These are phyloP conservation scores for Lentinula guzmanii DNA, from an alignment of 768 basidiomycete species.

Conservation along the genomic window DNA sequence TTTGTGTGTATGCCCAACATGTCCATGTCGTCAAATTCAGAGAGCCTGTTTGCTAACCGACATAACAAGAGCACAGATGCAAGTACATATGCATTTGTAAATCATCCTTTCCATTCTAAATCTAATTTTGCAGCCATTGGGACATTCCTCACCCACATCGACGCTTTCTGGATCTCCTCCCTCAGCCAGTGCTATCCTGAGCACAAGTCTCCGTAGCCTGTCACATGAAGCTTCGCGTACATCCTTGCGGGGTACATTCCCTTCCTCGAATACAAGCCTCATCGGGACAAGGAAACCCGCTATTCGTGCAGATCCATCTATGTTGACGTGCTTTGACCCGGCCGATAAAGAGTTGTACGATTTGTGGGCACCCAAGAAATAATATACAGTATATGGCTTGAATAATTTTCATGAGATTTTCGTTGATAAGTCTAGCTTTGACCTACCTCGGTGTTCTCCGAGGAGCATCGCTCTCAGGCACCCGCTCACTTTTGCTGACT, in stretches of 20 bases:
- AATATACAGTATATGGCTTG: neutral
- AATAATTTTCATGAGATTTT: slow-evolving; percentile 4
- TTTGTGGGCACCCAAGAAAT: slow-evolving; percentile 21
- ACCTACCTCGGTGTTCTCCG: neutral
- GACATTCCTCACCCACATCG: slow-evolving; percentile 16
- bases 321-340: slow-evolving; percentile 71
- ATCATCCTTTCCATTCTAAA: neutral
- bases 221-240: slow-evolving; percentile 21
- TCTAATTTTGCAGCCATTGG: neutral
- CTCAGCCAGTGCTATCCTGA: neutral
- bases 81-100: neutral
- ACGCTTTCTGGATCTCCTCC: slow-evolving; percentile 23
- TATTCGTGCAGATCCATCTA: slow-evolving; percentile 60
- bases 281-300: slow-evolving; percentile 27
- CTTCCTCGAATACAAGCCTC: slow-evolving; percentile 15
- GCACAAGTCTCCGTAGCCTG: slow-evolving; percentile 8
- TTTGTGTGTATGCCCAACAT: neutral
- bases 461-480: neutral
- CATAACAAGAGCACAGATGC: neutral
- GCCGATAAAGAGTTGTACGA: slow-evolving; percentile 73
- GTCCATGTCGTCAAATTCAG: neutral
- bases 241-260: slow-evolving; percentile 22
- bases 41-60: slow-evolving; percentile 10
- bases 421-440: neutral
- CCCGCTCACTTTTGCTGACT: neutral